Percentiles rank a stretch among this genome's conserved stretches.
These are phyloP conservation scores for Coniferiporia weirii DNA, from an alignment of 1,284 basidiomycete species.

Conservation along the genomic window DNA sequence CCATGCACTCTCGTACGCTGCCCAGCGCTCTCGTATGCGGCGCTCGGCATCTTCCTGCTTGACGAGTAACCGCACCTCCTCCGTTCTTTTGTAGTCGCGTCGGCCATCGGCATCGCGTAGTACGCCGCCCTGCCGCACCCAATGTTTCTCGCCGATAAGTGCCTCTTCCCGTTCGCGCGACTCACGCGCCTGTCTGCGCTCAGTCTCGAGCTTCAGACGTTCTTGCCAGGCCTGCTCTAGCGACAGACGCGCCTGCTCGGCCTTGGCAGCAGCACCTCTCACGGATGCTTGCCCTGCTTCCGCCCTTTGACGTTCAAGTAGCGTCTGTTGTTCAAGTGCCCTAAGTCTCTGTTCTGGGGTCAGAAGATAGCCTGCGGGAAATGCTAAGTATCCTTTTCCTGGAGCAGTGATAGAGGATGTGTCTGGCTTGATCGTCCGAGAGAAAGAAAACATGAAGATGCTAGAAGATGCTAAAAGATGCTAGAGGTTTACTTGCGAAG, in stretches of 20 bases:
- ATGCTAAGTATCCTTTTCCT: conserved; percentile 9
- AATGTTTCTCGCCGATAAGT: conserved; percentile 45
- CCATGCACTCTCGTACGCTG: conserved; percentile 47
- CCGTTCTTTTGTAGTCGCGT: conserved; percentile 45
- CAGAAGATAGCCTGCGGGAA: conserved; percentile 6
- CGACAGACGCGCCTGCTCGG: neutral
- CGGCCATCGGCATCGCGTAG: conserved; percentile 46
- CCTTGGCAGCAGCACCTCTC: neutral
- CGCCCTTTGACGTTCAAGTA: neutral
- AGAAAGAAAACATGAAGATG: neutral
- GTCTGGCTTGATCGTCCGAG: neutral
- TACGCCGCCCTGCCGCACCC: conserved; percentile 53
- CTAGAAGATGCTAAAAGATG: neutral
- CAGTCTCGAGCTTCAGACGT: neutral
- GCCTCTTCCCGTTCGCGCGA: conserved; percentile 30
- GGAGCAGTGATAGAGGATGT: neutral
- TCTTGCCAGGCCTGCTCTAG: conserved; percentile 2
- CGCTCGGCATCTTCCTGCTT: conserved; percentile 36
- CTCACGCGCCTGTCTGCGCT: conserved; percentile 21
- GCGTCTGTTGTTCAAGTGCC: neutral
- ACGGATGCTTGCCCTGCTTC: neutral
- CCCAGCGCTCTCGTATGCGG: conserved; percentile 38
- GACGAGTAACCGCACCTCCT: conserved; percentile 38
- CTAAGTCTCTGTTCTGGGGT: conserved; percentile 13
- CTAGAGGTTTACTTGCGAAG: neutral